Evolutionary conservation across 106 monocot species (phyloP), one percentile per base, ranked within the genome.

Genomic region (Hemerocallis citrina): DNA sequence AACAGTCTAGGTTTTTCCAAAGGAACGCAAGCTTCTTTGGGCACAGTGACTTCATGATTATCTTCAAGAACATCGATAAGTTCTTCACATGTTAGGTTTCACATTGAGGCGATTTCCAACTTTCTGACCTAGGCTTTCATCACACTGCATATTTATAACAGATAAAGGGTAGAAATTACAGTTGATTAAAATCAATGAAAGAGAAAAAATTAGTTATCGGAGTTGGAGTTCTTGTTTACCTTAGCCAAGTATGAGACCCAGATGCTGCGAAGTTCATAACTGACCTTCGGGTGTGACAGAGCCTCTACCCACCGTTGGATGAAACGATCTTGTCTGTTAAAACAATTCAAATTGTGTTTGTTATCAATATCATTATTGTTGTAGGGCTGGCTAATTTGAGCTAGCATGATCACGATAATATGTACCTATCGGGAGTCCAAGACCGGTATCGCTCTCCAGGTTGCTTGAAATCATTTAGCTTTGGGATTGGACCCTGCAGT

Each of bases 401-500:
- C 21, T 19, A 9, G 14, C 7, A 7, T 49, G 2, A 19, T 9
- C 21, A 16, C 16, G 7, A 16, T 6, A n/a, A 9, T n/a, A n/a
- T 61, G 16, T 81, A 87, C 87, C 79, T 74, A 52, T 93, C 93
- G 22, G 81, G 76, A 1, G 84, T 69, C 79, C 84, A 93, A 13
- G 84, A 66, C 39, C 88, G 69, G 71, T 93, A 93, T 31, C 78
- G 63, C 82, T 77, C 84, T 21, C 88, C 93, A 0, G 93, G 72
- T 35, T 93, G 88, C 79, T 93, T 71, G 71, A 79, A 88, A 59
- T 88, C 85, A 27, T 93, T 93, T 32, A 50, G 78, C 68, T 86
- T 86, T 0, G 43, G 68, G 55, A 86, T 72, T 21, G 62, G 41
- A 2, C 5, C 25, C 85, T 85, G 59, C 45, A 65, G 25, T 44